Evolutionary conservation across 805 yeast genomes (phyloP).

Genomic region (Grigorovia humatica): DNA sequence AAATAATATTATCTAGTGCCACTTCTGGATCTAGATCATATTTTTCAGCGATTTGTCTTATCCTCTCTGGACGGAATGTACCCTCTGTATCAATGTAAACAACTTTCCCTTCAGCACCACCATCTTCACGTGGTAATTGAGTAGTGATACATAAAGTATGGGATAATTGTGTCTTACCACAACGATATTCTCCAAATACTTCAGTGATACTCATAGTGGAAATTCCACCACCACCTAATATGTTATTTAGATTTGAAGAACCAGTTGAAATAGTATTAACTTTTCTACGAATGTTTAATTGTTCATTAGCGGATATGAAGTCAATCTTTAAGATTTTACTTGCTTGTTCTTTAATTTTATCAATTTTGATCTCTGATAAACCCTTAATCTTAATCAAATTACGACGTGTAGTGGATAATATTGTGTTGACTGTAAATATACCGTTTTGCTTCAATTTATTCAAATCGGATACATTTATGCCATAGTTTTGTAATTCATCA

Average conservation of each 20-base stretch:
- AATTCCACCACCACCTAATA: slow-evolving; percentile 70
- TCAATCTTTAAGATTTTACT: slow-evolving; percentile 55
- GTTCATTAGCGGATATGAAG: slow-evolving; percentile 63
- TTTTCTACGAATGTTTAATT: slow-evolving; percentile 52
- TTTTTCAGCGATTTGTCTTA: slow-evolving; percentile 53
- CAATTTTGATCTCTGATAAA: slow-evolving; percentile 66
- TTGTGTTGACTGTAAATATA: slow-evolving; percentile 51
- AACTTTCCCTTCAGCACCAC: slow-evolving; percentile 76
- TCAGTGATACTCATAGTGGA: slow-evolving; percentile 72
- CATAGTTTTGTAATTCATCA: slow-evolving; percentile 51
- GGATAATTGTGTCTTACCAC: slow-evolving; percentile 75
- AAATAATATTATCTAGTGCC: slow-evolving; percentile 60
- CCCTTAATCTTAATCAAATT: slow-evolving; percentile 59
- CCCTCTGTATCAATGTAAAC: slow-evolving; percentile 77
- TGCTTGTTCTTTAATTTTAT: slow-evolving; percentile 65
- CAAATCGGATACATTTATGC: slow-evolving; percentile 64
- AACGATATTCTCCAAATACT: slow-evolving; percentile 71
- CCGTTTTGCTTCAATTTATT: slow-evolving; percentile 59
- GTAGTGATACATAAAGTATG: slow-evolving; percentile 72
- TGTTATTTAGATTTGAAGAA: slow-evolving; percentile 54
- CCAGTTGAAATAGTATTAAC: slow-evolving; percentile 64
- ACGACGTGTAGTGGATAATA: slow-evolving; percentile 52
- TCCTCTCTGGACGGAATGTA: slow-evolving; percentile 65
- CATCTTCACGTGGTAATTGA: slow-evolving; percentile 57
- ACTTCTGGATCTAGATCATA: slow-evolving; percentile 61